Conservation (phyloP, 257 asterid genomes). For the Solanum pennellii region DNA sequence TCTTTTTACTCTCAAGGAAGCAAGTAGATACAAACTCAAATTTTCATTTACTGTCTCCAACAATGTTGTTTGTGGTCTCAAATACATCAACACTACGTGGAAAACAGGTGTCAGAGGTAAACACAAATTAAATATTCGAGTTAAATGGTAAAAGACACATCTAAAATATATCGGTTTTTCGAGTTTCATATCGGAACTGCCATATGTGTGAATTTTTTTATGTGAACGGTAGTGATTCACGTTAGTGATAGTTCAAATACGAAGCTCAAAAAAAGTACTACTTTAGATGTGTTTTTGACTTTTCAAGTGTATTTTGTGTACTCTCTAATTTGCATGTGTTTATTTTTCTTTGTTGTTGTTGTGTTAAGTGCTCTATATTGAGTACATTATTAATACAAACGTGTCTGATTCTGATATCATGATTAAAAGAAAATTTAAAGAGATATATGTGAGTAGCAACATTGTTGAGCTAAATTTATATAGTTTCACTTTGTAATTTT, state of each 20-base stretch:
- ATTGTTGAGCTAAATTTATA: background rate
- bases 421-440: too few relatives aligned
- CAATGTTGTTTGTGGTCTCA: constrained; percentile 33
- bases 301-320: background rate
- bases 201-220: background rate
- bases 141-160: background rate
- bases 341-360: too few relatives aligned
- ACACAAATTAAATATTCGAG: background rate
- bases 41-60: constrained; percentile 38
- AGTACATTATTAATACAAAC: too few relatives aligned
- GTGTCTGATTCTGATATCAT: too few relatives aligned
- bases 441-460: too few relatives aligned
- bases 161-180: background rate
- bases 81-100: constrained; percentile 43
- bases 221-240: fast-evolving
- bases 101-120: constrained; percentile 48
- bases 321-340: background rate
- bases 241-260: background rate
- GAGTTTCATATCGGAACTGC: background rate
- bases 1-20: constrained; percentile 48
- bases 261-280: background rate
- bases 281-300: background rate
- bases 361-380: background rate
- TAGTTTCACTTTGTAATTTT: background rate
- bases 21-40: constrained; percentile 31